Percentiles rank a stretch among this genome's conserved stretches.
Conservation (phyloP, 768 basidiomycete species). For the Russula lepida region DNA sequence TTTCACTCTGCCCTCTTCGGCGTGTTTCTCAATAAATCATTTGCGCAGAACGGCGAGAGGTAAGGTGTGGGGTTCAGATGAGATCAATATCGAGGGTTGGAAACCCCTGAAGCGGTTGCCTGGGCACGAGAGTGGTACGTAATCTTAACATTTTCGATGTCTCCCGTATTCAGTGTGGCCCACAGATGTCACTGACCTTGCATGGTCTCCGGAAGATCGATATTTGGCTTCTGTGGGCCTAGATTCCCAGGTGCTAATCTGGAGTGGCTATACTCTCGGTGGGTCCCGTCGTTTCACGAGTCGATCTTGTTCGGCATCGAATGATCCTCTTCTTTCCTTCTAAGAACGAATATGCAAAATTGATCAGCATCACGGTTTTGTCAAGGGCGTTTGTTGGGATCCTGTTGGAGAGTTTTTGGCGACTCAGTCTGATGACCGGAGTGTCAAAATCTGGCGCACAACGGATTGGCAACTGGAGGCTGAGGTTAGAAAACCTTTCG, state of each 20-base stretch:
- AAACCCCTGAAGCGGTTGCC: conserved; percentile 86
- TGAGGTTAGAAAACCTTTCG: conserved; percentile 84
- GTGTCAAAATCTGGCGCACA: conserved; percentile 95
- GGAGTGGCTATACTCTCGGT: conserved; percentile 92
- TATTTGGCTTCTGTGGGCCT: conserved; percentile 91
- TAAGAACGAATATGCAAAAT: conserved; percentile 77
- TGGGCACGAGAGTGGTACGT: conserved; percentile 88
- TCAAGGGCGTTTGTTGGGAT: conserved; percentile 99
- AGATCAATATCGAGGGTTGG: conserved; percentile 96
- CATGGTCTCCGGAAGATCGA: conserved; percentile 89
- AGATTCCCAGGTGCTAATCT: conserved; percentile 85
- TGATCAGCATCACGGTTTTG: conserved; percentile 88
- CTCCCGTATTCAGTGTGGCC: background rate
- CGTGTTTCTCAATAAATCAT: background rate
- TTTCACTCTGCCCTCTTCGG: background rate
- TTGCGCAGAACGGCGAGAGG: conserved; percentile 61
- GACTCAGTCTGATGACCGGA: conserved; percentile 94
- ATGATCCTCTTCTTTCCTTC: background rate
- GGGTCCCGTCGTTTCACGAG: conserved; percentile 21
- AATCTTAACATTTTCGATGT: background rate
- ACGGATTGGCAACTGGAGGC: conserved; percentile 84
- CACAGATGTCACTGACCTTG: conserved; percentile 87
- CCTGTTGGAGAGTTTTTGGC: conserved; percentile 96
- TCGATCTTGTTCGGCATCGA: background rate
- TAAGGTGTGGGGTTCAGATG: conserved; percentile 90